These are phyloP conservation scores for Albophoma yamanashiensis DNA, from an alignment of 2,329 filamentous ascomycete genomes.

Conservation along the genomic window DNA sequence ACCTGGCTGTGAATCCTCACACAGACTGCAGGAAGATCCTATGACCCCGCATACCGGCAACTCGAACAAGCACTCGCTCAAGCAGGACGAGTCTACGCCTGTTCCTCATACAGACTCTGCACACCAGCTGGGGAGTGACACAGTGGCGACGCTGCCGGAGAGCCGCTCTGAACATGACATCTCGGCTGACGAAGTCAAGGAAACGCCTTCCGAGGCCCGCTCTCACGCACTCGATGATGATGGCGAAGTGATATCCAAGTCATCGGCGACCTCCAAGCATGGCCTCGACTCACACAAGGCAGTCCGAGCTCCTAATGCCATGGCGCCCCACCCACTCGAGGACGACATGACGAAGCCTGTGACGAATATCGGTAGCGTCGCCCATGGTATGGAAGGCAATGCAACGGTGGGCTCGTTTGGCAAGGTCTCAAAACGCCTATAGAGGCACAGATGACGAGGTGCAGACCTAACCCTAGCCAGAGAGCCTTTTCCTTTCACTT, in stretches of 20 bases:
- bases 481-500: not conserved
- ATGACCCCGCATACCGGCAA: too few species aligned
- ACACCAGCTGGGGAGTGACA: conserved; percentile 1
- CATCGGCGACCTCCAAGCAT: not conserved
- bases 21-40: not conserved
- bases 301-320: not conserved
- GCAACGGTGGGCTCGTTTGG: not conserved
- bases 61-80: too few species aligned
- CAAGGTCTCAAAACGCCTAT: not conserved
- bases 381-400: conserved; percentile 2
- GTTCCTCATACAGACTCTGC: too few species aligned
- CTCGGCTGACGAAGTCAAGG: not conserved
- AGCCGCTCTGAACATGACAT: conserved; percentile 1
- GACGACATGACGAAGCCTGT: conserved; percentile 1
- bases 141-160: not conserved
- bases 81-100: too few species aligned
- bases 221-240: conserved; percentile 4
- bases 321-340: conserved; percentile 1
- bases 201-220: not conserved
- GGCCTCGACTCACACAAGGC: conserved; percentile 2
- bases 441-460: not conserved
- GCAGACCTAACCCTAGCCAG: not conserved
- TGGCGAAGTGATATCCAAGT: not conserved
- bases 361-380: not conserved
- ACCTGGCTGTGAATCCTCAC: not conserved